Conservation (phyloP, 257 asterid genomes). For the Solanum lignicaule region DNA sequence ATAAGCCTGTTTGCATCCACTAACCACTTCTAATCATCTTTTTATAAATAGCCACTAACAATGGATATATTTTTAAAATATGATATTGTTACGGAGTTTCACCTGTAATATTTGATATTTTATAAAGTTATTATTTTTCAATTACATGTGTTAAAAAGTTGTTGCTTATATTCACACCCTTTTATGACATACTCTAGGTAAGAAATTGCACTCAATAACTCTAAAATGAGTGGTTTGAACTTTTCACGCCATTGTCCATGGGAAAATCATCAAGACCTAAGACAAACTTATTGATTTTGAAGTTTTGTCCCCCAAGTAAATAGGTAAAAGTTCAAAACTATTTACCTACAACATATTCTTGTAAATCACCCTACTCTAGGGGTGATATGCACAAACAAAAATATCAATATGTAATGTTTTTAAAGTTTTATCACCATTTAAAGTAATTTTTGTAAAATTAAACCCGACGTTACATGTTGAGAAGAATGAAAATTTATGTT, state of each 20-base stretch:
- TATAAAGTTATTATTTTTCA: not conserved
- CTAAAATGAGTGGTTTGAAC: not conserved
- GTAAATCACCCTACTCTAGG: not conserved
- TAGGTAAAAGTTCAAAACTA: not conserved
- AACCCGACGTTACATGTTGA: fast-evolving
- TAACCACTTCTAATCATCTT: not conserved
- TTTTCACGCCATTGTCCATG: not conserved
- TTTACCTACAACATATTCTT: not conserved
- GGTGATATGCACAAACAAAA: not conserved
- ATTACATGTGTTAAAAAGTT: not conserved
- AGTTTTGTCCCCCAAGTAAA: no score
- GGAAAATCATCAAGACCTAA: no score
- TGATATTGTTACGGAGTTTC: not conserved
- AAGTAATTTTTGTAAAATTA: not conserved
- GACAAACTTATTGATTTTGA: no score
- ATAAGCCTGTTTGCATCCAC: not conserved
- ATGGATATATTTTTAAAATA: not conserved
- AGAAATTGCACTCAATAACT: not conserved
- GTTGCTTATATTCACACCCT: not conserved
- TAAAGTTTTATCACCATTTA: not conserved
- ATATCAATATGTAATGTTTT: not conserved
- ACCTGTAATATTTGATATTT: not conserved
- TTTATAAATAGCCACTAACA: not conserved
- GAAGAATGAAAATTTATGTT: not conserved
- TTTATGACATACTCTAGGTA: not conserved